Evolutionary conservation across 1,284 basidiomycete species (phyloP).

Genomic region (Inonotus obliquus): DNA sequence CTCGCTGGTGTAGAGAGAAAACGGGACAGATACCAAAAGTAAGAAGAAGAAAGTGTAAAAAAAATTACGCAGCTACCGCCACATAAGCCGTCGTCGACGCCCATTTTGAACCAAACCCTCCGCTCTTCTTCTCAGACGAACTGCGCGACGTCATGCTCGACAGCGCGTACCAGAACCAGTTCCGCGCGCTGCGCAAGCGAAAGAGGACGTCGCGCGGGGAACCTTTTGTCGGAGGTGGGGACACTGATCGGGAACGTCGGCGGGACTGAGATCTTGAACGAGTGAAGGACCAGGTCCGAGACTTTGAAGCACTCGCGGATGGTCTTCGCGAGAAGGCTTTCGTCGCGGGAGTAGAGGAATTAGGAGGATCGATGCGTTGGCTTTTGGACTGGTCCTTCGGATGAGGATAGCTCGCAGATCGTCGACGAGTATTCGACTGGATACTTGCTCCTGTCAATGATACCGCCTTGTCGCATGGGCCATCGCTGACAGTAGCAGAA

Average conservation of each 20-base stretch:
- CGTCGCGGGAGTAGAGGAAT: background rate
- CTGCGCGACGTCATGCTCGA: conserved; percentile 16
- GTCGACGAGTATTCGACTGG: conserved; percentile 5
- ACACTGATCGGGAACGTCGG: conserved; percentile 18
- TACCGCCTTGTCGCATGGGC: background rate
- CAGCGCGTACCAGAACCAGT: conserved; percentile 20
- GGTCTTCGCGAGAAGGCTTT: conserved; percentile 8
- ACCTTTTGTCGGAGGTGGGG: conserved; percentile 14
- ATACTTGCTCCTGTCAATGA: background rate
- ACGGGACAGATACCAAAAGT: background rate
- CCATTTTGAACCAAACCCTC: conserved; percentile 6
- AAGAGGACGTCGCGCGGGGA: conserved; percentile 17
- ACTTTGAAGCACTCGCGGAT: conserved; percentile 6
- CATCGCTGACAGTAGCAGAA: conserved; percentile 12
- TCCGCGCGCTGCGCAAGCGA: conserved; percentile 18
- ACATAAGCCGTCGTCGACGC: background rate
- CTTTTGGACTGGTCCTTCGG: conserved; percentile 1
- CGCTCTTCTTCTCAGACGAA: conserved; percentile 8
- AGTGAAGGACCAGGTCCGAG: conserved; percentile 18
- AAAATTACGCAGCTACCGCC: background rate
- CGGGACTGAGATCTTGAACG: conserved; percentile 14
- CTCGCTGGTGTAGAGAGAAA: conserved; percentile 2
- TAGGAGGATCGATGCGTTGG: conserved; percentile 12
- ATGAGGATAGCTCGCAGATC: conserved; percentile 6
- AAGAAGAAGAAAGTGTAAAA: background rate